Evolutionary conservation across 1,284 basidiomycete species (phyloP).

Genomic region (Ganoderma meredithae): DNA sequence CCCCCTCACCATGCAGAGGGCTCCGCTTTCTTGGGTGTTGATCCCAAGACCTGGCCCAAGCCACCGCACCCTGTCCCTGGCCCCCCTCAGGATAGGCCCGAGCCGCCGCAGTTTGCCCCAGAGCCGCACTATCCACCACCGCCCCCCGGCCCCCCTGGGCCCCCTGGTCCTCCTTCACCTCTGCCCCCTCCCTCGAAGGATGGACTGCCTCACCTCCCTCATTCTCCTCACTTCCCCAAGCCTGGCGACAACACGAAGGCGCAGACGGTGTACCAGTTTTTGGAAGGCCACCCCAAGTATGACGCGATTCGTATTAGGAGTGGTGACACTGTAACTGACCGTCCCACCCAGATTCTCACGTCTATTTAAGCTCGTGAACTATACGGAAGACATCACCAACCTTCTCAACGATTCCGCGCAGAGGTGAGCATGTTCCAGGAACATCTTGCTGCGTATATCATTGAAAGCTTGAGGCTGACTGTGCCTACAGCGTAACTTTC

Average conservation of each 20-base stretch:
- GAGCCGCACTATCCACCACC: constrained; percentile 22
- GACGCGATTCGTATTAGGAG: background rate
- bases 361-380: constrained; percentile 53
- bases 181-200: background rate
- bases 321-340: constrained; percentile 3
- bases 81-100: constrained; percentile 20
- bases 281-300: constrained; percentile 47
- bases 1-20: background rate
- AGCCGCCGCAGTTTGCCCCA: constrained; percentile 16
- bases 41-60: constrained; percentile 7
- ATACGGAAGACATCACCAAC: constrained; percentile 50
- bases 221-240: constrained; percentile 20
- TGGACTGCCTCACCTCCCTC: constrained; percentile 1
- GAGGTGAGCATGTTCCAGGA: constrained; percentile 39
- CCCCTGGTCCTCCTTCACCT: constrained; percentile 13
- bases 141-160: constrained; percentile 2
- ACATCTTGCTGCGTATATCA: background rate
- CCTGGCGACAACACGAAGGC: constrained; percentile 25
- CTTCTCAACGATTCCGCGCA: constrained; percentile 51
- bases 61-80: constrained; percentile 15
- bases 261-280: constrained; percentile 51
- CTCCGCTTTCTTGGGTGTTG: background rate
- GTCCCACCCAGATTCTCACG: constrained; percentile 45
- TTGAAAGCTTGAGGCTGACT: background rate
- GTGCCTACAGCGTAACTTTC: constrained; percentile 54